Evolutionary conservation across 2,329 filamentous ascomycete species (phyloP).

Genomic region (Thelonectria rubi): DNA sequence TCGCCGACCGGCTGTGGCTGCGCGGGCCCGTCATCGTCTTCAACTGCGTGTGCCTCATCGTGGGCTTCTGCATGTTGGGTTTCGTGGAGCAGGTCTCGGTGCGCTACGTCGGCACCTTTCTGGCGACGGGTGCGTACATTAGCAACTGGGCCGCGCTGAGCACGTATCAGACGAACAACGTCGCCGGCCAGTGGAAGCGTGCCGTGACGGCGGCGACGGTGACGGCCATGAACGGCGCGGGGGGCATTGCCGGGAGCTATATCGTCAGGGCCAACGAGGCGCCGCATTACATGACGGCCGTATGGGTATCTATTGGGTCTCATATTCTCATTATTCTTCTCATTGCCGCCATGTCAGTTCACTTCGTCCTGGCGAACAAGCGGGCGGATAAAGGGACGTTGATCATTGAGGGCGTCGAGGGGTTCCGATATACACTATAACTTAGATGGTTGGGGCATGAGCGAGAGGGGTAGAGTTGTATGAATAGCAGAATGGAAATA

Average conservation of each 20-base stretch:
- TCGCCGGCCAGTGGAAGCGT: slow-evolving; percentile 18
- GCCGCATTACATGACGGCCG: slow-evolving; percentile 10
- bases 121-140: slow-evolving; percentile 14
- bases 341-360: slow-evolving; percentile 1
- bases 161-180: slow-evolving; percentile 13
- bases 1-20: slow-evolving; percentile 6
- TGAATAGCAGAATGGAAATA: too few species aligned
- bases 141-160: slow-evolving; percentile 16
- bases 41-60: slow-evolving; percentile 15
- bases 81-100: slow-evolving; percentile 12
- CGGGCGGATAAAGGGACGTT: not conserved
- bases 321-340: slow-evolving; percentile 8
- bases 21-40: slow-evolving; percentile 12
- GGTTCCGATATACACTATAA: slow-evolving; percentile 19
- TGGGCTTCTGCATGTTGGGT: slow-evolving; percentile 17
- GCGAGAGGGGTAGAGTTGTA: too few species aligned
- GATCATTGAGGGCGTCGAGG: slow-evolving; percentile 10
- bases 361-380: slow-evolving; percentile 4
- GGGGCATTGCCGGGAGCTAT: slow-evolving; percentile 16
- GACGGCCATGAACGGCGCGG: slow-evolving; percentile 6
- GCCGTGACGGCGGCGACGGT: slow-evolving; percentile 6
- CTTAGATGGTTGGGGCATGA: too few species aligned
- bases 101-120: slow-evolving; percentile 11
- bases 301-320: slow-evolving; percentile 11
- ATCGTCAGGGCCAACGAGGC: slow-evolving; percentile 10